Conservation (phyloP, 108 stramenopile genomes). For the Pinguiococcus pyrenoidosus region DNA sequence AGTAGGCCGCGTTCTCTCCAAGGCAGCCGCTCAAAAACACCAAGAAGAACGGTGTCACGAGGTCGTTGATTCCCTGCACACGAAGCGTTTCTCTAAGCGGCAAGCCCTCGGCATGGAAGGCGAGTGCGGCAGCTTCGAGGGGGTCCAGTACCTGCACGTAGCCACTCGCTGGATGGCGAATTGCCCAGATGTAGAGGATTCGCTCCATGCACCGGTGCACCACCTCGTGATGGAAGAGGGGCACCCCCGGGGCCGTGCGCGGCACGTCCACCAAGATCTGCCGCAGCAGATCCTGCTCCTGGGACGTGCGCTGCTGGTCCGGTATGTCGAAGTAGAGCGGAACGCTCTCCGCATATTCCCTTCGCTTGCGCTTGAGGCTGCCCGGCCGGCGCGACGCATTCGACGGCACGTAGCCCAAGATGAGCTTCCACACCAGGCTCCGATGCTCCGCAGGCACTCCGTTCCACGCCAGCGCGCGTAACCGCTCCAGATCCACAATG, state of each 20-base stretch:
- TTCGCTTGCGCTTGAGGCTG: conserved; percentile 18
- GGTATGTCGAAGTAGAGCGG: conserved; percentile 18
- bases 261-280: conserved; percentile 96
- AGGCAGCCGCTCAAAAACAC: conserved; percentile 71
- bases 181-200: conserved; percentile 88
- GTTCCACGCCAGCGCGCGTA: conserved; percentile 36
- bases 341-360: conserved; percentile 33
- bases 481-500: conserved; percentile 22
- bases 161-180: conserved; percentile 73
- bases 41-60: conserved; percentile 75
- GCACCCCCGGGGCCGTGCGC: conserved; percentile 73
- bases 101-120: too few relatives aligned
- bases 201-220: conserved; percentile 45
- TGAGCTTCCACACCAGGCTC: conserved; percentile 34
- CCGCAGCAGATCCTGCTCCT: conserved; percentile 78
- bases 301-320: conserved; percentile 40
- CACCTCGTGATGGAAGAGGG: conserved; percentile 74
- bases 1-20: too few relatives aligned
- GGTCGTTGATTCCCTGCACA: conserved; percentile 97
- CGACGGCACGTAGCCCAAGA: conserved; percentile 38
- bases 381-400: conserved; percentile 16
- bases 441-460: conserved; percentile 30
- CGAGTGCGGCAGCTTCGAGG: too few relatives aligned
- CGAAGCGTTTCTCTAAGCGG: too few relatives aligned
- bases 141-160: conserved; percentile 84